Evolutionary conservation across 106 monocot genomes (phyloP).

Genomic region (Phalaenopsis aphrodite): DNA sequence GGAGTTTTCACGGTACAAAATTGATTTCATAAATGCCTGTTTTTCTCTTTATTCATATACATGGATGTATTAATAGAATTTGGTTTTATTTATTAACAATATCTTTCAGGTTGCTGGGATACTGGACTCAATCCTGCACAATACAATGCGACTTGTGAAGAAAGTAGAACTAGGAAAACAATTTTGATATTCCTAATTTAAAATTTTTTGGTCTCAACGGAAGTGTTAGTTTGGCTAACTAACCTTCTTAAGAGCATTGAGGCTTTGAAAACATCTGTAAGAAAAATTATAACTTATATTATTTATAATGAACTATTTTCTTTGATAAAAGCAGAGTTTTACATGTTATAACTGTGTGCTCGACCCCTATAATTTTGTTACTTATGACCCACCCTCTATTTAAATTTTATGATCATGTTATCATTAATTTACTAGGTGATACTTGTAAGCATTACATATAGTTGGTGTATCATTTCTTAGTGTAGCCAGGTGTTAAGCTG

Average conservation of each 20-base stretch:
- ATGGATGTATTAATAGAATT: not conserved
- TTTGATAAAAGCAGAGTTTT: not conserved
- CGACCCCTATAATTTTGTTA: no score
- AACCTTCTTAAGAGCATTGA: not conserved
- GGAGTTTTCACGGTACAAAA: constrained; percentile 82
- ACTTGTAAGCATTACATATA: no score
- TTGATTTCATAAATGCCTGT: not conserved
- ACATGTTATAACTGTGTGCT: no score
- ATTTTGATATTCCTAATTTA: not conserved
- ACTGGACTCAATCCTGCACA: constrained; percentile 59
- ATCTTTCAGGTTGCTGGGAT: constrained; percentile 64
- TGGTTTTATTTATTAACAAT: not conserved
- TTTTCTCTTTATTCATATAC: not conserved
- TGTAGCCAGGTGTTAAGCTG: no score
- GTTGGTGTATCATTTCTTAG: no score
- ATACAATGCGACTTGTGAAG: constrained; percentile 51
- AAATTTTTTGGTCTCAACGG: not conserved
- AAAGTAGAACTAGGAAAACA: constrained; percentile 62
- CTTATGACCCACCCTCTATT: no score
- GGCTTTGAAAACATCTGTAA: not conserved
- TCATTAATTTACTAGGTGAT: no score
- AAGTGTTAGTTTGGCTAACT: not conserved
- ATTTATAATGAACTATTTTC: not conserved
- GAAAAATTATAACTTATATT: not conserved
- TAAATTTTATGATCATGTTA: no score